A percentile compares a stretch with the other conserved stretches of the same genome.
Conservation (phyloP, 116 monocot species). For the Phalaenopsis hybrid region DNA sequence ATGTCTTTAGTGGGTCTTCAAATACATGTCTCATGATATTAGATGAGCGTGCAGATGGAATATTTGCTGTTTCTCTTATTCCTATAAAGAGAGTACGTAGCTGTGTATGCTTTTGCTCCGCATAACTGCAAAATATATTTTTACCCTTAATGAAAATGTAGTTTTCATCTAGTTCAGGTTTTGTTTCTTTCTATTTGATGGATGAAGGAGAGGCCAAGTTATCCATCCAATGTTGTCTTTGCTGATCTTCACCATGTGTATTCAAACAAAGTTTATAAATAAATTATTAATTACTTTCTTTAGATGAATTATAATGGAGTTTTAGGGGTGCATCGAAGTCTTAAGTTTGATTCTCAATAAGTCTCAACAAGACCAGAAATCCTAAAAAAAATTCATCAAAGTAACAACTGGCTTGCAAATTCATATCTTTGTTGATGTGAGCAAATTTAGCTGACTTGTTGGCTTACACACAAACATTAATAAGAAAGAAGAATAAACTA, state of each 20-base stretch:
- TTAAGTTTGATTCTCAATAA: not conserved
- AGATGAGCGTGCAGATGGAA: not conserved
- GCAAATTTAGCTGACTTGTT: not conserved
- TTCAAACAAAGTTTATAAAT: not conserved
- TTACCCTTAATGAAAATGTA: not conserved
- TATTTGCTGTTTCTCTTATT: not conserved
- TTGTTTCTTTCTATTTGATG: not conserved
- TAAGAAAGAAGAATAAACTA: not conserved
- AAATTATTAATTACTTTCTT: not conserved
- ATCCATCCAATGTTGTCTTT: not conserved
- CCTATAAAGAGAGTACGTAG: not conserved
- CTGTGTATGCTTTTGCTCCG: not conserved
- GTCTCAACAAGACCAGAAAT: not conserved
- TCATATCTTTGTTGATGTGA: not conserved
- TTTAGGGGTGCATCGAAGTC: not conserved
- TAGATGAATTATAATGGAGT: not conserved
- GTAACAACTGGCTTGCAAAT: not conserved
- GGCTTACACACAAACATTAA: not conserved
- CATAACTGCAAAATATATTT: not conserved
- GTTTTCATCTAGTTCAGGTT: not conserved
- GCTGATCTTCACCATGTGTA: not conserved
- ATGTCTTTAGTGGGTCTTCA: not conserved
- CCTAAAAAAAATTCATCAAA: not conserved
- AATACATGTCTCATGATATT: not conserved
- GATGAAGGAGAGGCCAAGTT: not conserved